Evolutionary conservation across 2,329 filamentous ascomycete species (phyloP).

Genomic region (Myotisia sp.): DNA sequence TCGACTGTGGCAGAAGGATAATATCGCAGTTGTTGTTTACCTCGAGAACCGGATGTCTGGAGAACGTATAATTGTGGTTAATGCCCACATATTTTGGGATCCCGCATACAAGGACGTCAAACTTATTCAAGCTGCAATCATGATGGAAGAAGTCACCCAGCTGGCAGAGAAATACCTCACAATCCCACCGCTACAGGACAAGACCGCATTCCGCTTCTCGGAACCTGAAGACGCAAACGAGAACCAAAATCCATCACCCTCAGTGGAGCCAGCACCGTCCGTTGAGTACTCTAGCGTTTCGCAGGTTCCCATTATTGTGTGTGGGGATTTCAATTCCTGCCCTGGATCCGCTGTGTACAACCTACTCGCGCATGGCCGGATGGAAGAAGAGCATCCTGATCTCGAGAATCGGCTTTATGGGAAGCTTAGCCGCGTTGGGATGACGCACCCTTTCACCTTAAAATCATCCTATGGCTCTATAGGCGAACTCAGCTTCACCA

Average conservation of each 20-base stretch:
- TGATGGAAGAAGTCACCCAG: conserved; percentile 84
- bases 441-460: conserved; percentile 85
- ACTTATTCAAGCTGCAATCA: conserved; percentile 82
- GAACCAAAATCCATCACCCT: conserved; percentile 31
- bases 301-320: conserved; percentile 80
- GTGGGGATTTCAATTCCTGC: conserved; percentile 91
- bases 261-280: conserved; percentile 56
- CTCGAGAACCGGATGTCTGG: conserved; percentile 84
- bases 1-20: conserved; percentile 94
- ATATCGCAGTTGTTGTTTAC: conserved; percentile 84
- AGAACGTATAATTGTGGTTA: conserved; percentile 81
- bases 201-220: conserved; percentile 40
- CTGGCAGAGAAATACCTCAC: conserved; percentile 73
- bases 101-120: conserved; percentile 85
- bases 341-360: conserved; percentile 82
- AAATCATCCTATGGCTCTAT: conserved; percentile 79
- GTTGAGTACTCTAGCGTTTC: conserved; percentile 74
- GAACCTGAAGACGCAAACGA: conserved; percentile 33
- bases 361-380: conserved; percentile 63
- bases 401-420: conserved; percentile 73
- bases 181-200: conserved; percentile 68
- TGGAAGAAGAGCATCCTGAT: conserved; percentile 67
- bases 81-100: conserved; percentile 93
- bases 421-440: conserved; percentile 80
- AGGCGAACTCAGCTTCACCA: conserved; percentile 81